Conservation (phyloP, 805 yeast genomes). For the Saccharomyces mikatae region DNA sequence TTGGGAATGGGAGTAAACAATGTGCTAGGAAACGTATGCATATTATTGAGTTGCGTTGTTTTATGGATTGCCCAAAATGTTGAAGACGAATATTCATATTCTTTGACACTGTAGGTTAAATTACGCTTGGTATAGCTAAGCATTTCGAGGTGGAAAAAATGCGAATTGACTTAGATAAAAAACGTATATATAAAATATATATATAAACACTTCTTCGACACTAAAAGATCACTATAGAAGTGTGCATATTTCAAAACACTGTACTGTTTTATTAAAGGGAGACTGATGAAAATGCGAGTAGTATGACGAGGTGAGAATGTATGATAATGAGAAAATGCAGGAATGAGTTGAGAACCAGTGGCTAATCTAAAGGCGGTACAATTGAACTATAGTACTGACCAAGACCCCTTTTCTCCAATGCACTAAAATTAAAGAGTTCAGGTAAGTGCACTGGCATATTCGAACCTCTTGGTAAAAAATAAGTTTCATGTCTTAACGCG, state of each 20-base stretch:
- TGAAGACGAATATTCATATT: slow-evolving; percentile 92
- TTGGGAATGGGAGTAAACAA: slow-evolving; percentile 91
- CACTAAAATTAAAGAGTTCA: slow-evolving; percentile 60
- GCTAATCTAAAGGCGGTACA: not conserved
- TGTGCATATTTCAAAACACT: not conserved
- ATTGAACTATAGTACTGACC: slow-evolving; percentile 18
- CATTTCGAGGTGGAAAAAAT: not conserved
- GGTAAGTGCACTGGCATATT: not conserved
- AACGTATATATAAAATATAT: not conserved
- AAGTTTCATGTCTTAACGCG: not conserved
- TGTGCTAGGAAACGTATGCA: slow-evolving; percentile 66
- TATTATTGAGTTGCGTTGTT: slow-evolving; percentile 81
- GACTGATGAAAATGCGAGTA: not conserved
- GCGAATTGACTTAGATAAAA: not conserved
- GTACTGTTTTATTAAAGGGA: not conserved
- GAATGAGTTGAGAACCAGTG: not conserved
- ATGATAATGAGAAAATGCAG: not conserved
- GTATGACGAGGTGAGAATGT: not conserved
- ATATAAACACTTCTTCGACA: not conserved
- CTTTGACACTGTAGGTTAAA: slow-evolving; percentile 55
- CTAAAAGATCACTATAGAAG: not conserved
- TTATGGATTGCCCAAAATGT: slow-evolving; percentile 93
- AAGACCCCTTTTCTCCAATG: slow-evolving; percentile 50
- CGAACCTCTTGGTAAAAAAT: not conserved
- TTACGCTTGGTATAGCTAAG: not conserved